Conservation (phyloP, 306 rosid genomes). For the Gynostemma pentaphyllum region DNA sequence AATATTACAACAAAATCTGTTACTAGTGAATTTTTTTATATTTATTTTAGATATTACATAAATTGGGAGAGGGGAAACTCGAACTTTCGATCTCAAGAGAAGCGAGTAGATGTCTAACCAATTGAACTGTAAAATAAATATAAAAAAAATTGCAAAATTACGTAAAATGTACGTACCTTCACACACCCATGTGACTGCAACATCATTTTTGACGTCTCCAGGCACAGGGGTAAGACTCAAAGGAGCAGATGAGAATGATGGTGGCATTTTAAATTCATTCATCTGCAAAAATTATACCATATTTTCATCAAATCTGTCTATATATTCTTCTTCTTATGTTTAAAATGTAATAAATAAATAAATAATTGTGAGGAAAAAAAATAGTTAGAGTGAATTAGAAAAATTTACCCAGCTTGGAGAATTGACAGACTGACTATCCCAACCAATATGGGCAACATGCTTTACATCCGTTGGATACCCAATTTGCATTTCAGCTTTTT, state of each 20-base stretch:
- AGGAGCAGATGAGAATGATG: conserved; percentile 24
- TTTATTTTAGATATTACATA: no score
- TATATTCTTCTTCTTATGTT: background rate
- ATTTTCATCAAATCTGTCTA: background rate
- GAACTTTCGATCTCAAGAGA: no score
- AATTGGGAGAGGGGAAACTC: no score
- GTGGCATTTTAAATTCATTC: conserved; percentile 36
- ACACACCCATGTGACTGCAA: conserved; percentile 1
- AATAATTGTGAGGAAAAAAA: background rate
- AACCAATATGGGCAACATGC: conserved; percentile 90
- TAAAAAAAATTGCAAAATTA: no score
- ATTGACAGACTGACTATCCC: conserved; percentile 65
- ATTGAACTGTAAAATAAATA: no score
- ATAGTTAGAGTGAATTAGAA: no score
- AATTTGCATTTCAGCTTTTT: conserved; percentile 61
- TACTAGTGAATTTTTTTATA: no score
- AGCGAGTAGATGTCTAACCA: no score
- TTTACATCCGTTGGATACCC: conserved; percentile 86
- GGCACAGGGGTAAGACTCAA: background rate
- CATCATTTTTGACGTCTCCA: background rate
- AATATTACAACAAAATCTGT: no score
- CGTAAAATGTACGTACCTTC: conserved; percentile 19
- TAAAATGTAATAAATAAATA: background rate
- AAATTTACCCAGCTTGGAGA: conserved; percentile 71
- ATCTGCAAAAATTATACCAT: conserved; percentile 32